A percentile compares a stretch with the other conserved stretches of the same genome.
These are phyloP conservation scores for Termitomyces sp. DNA, from an alignment of 768 basidiomycete species.

Conservation along the genomic window DNA sequence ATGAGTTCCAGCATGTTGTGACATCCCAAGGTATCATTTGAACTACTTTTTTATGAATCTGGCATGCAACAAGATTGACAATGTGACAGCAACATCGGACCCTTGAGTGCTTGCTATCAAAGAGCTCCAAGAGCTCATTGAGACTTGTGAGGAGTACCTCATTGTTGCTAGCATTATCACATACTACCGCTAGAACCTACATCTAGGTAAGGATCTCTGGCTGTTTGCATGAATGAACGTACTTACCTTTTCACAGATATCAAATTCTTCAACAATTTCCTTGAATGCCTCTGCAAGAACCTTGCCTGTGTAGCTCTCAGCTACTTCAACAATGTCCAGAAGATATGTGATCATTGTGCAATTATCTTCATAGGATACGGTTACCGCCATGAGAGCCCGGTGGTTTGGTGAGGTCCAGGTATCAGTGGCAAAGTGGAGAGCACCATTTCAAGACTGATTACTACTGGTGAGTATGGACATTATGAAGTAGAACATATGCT, in stretches of 20 bases:
- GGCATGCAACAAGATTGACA: neutral
- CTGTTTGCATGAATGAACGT: neutral
- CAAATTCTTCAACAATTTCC: constrained; percentile 23
- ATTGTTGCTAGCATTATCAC: constrained; percentile 4
- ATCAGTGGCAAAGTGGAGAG: constrained; percentile 28
- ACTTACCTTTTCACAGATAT: constrained; percentile 25
- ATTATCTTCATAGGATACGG: constrained; percentile 25
- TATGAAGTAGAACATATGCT: neutral
- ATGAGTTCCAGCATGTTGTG: constrained; percentile 32
- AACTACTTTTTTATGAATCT: too few species aligned
- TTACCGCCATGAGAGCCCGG: constrained; percentile 21
- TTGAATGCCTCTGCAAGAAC: constrained; percentile 17
- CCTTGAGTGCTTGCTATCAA: constrained; percentile 10
- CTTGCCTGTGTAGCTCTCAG: neutral
- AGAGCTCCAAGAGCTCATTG: neutral
- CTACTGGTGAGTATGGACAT: neutral
- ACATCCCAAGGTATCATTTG: constrained; percentile 18
- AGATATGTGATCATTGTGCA: constrained; percentile 19
- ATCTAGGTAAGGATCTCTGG: neutral
- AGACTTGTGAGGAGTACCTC: neutral
- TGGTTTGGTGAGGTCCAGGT: constrained; percentile 33
- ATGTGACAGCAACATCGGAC: constrained; percentile 24
- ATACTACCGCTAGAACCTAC: neutral
- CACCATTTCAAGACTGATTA: neutral
- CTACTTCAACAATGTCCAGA: constrained; percentile 32